phyloP scores from a whole-genome alignment of 1,139 yeast species.

The Geotrichum aggregatum region DNA sequence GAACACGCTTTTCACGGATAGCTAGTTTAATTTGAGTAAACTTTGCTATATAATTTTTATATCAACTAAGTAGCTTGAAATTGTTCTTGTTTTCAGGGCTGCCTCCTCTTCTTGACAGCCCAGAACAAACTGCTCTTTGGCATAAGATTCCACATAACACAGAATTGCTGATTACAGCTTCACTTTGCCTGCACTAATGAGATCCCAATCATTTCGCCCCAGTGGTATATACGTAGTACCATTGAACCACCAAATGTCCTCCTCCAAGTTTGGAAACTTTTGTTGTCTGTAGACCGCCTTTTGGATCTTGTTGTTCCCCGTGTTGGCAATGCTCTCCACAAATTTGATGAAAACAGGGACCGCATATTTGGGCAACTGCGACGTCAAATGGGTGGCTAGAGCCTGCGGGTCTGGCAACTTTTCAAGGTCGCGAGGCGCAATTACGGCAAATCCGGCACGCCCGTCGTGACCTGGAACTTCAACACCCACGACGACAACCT shows the following conservation, averaged over 20 bases:
- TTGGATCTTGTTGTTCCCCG: constrained; percentile 84
- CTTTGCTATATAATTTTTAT: too few relatives aligned
- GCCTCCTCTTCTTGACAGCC: neutral
- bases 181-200: constrained; percentile 32
- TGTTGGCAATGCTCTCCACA: constrained; percentile 55
- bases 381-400: constrained; percentile 43
- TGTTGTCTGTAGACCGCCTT: constrained; percentile 76
- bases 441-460: constrained; percentile 84
- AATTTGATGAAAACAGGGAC: constrained; percentile 79
- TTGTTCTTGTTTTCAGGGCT: neutral
- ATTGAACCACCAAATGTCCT: constrained; percentile 71
- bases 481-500: constrained; percentile 86
- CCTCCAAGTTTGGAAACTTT: constrained; percentile 66
- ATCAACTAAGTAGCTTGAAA: too few relatives aligned
- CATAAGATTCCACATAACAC: too few relatives aligned
- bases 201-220: constrained; percentile 55
- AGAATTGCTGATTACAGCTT: constrained; percentile 33
- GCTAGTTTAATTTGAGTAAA: neutral
- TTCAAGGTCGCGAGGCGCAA: constrained; percentile 48
- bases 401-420: constrained; percentile 32
- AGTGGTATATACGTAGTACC: constrained; percentile 54
- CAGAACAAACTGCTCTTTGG: too few relatives aligned
- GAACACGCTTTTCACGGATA: constrained; percentile 11
- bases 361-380: constrained; percentile 77
- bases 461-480: constrained; percentile 88